Conservation (phyloP, 805 yeast genomes). For the Metschnikowia chrysomelidarum region DNA sequence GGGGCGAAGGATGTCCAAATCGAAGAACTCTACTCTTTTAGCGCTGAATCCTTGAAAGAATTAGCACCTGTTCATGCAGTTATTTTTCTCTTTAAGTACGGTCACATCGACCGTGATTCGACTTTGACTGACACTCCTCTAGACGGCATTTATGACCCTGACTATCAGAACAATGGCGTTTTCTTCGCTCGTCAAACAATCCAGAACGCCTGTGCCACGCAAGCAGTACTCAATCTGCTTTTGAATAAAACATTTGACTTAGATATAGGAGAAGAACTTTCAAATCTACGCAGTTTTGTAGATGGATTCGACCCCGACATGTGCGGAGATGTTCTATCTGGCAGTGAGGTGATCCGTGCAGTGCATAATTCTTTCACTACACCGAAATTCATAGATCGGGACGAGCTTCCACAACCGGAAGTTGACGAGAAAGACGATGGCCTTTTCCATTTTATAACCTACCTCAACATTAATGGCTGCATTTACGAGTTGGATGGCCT, state of each 20-base stretch:
- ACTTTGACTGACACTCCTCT: slow-evolving; percentile 35
- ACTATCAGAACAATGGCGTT: slow-evolving; percentile 34
- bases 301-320: slow-evolving; percentile 52
- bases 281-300: slow-evolving; percentile 49
- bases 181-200: slow-evolving; percentile 65
- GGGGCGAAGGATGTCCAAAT: slow-evolving; percentile 54
- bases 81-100: slow-evolving; percentile 61
- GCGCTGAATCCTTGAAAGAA: slow-evolving; percentile 36
- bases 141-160: slow-evolving; percentile 43
- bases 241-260: slow-evolving; percentile 41
- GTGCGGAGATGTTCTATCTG: slow-evolving; percentile 60
- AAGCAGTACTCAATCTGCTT: slow-evolving; percentile 59
- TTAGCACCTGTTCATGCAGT: slow-evolving; percentile 54
- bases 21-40: slow-evolving; percentile 56
- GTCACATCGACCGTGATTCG: slow-evolving; percentile 35
- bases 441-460: slow-evolving; percentile 60
- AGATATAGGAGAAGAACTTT: slow-evolving; percentile 48
- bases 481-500: slow-evolving; percentile 66
- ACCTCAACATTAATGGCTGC: slow-evolving; percentile 40
- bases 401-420: slow-evolving; percentile 25
- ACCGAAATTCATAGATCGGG: slow-evolving; percentile 52
- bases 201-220: slow-evolving; percentile 74
- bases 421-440: slow-evolving; percentile 46
- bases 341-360: slow-evolving; percentile 52
- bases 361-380: slow-evolving; percentile 62